Base-by-base conservation (phyloP, 345 rosid genomes). In the Rhizophora apiculata region DNA sequence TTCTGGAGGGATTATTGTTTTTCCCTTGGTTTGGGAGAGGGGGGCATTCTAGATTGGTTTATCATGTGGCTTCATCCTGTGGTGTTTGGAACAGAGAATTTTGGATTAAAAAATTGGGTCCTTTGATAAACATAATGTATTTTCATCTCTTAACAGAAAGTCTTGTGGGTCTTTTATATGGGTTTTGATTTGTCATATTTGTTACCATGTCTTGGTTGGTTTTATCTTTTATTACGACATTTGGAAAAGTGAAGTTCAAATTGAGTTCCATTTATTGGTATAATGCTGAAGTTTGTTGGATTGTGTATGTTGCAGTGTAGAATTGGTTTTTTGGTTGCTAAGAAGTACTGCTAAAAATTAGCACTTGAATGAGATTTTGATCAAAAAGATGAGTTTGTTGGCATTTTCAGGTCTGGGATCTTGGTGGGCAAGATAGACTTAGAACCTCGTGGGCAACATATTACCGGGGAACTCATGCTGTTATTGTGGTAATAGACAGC, bases 361-460 rank as follows among this genome's bases (percentile, higher is more conserved):
- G 9, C 46, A 34, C 51, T 30, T 56, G 63, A 43, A 43, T 43
- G 18, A 39, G 15, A 43, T 43, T 24, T 24, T 43, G 49, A 43
- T 43, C 1, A 0, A 13, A 43, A 13, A 2, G 49, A 43, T 6
- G 6, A 57, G 19, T 46, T 51, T 46, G 21, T n/a, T 65, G 27
- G 30, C 48, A 6, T 49, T 27, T 60, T 24, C 82, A 92, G 97
- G 98, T 87, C 3, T 95, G 97, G 98, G 98, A 95, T 78, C 90
- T 95, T 43, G 98, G 99, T 1, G 99, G 99, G 53, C 99, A 96
- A 85, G 98, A 92, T 19, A 82, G 98, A 68, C 85, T 95, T 22
- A 81, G 99, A 70, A 86, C 94, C 57, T 95, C 99, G 1, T 95
- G 99, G 99, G 94, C 92, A 36, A 95, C 98, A 48, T 92, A 92